Conservation (phyloP, 306 rosid genomes). For the Castanea mollissima region DNA sequence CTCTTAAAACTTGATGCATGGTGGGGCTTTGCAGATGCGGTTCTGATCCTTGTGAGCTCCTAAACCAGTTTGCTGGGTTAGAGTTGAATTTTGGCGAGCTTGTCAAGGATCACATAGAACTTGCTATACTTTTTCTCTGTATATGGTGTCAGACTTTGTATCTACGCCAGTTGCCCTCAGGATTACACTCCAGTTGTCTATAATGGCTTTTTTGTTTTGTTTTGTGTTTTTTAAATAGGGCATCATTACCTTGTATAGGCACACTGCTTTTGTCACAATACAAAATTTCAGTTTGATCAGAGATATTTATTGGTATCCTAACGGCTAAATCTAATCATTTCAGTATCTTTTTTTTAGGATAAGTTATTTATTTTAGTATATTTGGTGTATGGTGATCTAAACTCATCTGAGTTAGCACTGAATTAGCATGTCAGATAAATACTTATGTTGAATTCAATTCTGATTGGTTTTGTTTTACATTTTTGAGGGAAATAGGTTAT, state of each 20-base stretch:
- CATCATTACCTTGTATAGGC: conserved; percentile 56
- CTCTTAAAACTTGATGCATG: conserved; percentile 16
- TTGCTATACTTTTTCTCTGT: conserved; percentile 48
- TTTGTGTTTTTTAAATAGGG: conserved; percentile 6
- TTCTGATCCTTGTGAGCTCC: conserved; percentile 35
- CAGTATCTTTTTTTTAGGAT: not conserved
- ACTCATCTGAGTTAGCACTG: not conserved
- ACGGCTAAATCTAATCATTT: not conserved
- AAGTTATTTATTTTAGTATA: no score
- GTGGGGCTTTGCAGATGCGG: conserved; percentile 20
- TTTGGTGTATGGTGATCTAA: no score
- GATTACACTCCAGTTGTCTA: conserved; percentile 26
- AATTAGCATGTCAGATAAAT: not conserved
- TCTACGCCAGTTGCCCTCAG: conserved; percentile 36
- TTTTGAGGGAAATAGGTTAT: no score
- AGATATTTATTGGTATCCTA: conserved; percentile 6
- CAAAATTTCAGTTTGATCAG: conserved; percentile 32
- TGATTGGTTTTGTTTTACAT: not conserved
- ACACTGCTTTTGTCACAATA: conserved; percentile 42
- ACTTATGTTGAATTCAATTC: not conserved
- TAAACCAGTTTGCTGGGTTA: conserved; percentile 21
- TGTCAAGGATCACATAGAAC: conserved; percentile 32
- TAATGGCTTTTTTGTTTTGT: not conserved
- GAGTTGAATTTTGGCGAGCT: conserved; percentile 17
- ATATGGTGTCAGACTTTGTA: conserved; percentile 49